These are phyloP conservation scores for Chlamydomonas schloesseri DNA, from an alignment of 139 green algal species.

Conservation along the genomic window DNA sequence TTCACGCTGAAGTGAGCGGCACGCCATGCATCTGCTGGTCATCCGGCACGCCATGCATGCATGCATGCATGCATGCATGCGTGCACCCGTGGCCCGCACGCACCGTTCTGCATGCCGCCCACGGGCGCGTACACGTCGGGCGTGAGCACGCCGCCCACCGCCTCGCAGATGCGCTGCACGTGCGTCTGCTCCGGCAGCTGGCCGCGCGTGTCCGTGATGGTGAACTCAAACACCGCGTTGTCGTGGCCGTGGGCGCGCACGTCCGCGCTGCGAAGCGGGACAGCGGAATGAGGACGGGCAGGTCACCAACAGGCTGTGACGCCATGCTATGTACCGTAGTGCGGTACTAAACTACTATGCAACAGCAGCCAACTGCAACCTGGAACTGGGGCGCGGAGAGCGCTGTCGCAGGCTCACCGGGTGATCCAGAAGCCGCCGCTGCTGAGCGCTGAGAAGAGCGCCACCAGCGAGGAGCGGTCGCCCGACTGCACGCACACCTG, in stretches of 20 bases:
- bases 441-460: conserved; percentile 43
- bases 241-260: conserved; percentile 40
- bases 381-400: no score
- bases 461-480: conserved; percentile 23
- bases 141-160: conserved; percentile 20
- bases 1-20: no score
- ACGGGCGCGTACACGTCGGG: conserved; percentile 25
- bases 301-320: no score
- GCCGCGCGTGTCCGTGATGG: conserved; percentile 44
- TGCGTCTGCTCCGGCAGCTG: conserved; percentile 37
- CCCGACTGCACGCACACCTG: conserved; percentile 24
- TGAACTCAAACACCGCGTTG: conserved; percentile 50
- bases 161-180: conserved; percentile 46
- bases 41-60: no score
- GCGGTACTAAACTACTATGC: no score
- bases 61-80: no score
- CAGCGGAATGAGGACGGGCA: no score
- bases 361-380: no score
- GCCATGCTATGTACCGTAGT: no score
- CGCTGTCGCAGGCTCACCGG: background rate
- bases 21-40: no score
- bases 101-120: no score
- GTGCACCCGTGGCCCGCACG: no score
- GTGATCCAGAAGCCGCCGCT: conserved; percentile 50
- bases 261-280: conserved; percentile 34